phyloP scores from a whole-genome alignment of 805 yeast species.

The Metschnikowia vanudenii region DNA sequence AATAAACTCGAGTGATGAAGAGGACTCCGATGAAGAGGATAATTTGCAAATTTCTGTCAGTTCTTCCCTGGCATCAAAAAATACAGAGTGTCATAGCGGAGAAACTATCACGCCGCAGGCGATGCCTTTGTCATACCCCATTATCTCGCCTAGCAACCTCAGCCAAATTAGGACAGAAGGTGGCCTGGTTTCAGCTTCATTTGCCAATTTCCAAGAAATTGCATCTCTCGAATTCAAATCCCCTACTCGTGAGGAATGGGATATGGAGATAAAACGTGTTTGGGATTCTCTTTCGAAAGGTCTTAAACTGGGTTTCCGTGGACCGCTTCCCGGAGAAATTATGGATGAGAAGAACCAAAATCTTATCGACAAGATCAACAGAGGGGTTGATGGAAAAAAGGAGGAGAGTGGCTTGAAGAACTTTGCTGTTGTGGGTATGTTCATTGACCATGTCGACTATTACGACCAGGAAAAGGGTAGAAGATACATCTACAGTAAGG shows the following conservation, averaged over 20 bases:
- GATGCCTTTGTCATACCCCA: slow-evolving; percentile 25
- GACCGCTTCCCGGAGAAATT: slow-evolving; percentile 68
- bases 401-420: slow-evolving; percentile 62
- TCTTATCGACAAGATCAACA: slow-evolving; percentile 63
- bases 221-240: slow-evolving; percentile 31
- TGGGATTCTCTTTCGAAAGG: slow-evolving; percentile 62
- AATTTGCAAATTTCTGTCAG: slow-evolving; percentile 16
- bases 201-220: slow-evolving; percentile 28
- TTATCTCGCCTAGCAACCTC: slow-evolving; percentile 30
- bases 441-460: slow-evolving; percentile 69
- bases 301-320: slow-evolving; percentile 64
- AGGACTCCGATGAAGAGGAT: slow-evolving; percentile 12
- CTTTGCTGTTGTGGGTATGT: slow-evolving; percentile 66
- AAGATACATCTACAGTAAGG: slow-evolving; percentile 53
- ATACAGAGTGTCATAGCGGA: neutral
- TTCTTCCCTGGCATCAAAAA: slow-evolving; percentile 6
- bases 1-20: slow-evolving; percentile 19
- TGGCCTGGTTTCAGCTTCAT: slow-evolving; percentile 25
- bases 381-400: slow-evolving; percentile 82
- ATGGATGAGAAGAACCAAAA: slow-evolving; percentile 55
- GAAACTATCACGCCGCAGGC: slow-evolving; percentile 13
- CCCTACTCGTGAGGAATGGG: slow-evolving; percentile 66
- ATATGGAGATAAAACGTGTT: slow-evolving; percentile 55
- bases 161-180: slow-evolving; percentile 21
- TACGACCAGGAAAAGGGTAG: slow-evolving; percentile 59